Base-by-base conservation (phyloP, 2,329 filamentous ascomycete genomes). In the Hypocrella siamensis region DNA sequence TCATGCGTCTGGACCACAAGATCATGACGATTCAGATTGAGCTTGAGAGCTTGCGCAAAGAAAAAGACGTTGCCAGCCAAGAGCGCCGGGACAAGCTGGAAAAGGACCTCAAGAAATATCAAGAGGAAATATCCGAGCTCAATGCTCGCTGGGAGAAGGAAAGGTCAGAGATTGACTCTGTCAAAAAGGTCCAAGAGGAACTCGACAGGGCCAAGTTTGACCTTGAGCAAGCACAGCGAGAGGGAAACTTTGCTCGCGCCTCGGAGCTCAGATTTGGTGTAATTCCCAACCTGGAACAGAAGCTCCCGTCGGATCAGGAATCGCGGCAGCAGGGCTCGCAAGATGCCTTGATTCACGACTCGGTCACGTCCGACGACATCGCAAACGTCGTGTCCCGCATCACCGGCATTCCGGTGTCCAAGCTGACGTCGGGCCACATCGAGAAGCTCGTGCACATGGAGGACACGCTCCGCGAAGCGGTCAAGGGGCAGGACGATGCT, bases 1-100 rank as follows among this genome's bases (percentile, higher is more conserved):
- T 98, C 21, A 83, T 92, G 59, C 75, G 79, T 31, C 70, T 96
- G 2, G 88, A 96, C 46, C 81, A 92, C 38, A 83, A 86, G 46
- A 93, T 96, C 37, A 92, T 94, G 73, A 96, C 88, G 0, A 84
- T 96, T 11, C 88, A 94, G 49, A 96, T 98, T 39, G 88, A 98
- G 52, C 66, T 96, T 1, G 90, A 96, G 51, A 94, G 85, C 38
- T 58, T 98, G 26, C 73, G 88, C 31, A 96, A 96, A 46, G 90
- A 98, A 53, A 93, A 77, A 9, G 90, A 98, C 43, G 67, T 93
- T 30, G 77, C 81, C 14, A 93, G 85, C 48, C 77, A 76, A 42
- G 90, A 96, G 54, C 74, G 90, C 14, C 70, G 85, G 16, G 81
- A 92, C 45, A 88, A 88, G 47, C 68, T 96, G 1, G 79, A 96